A percentile compares a stretch with the other conserved stretches of the same genome.
Conservation (phyloP, 306 rosid species). For the Vicia villosa region DNA sequence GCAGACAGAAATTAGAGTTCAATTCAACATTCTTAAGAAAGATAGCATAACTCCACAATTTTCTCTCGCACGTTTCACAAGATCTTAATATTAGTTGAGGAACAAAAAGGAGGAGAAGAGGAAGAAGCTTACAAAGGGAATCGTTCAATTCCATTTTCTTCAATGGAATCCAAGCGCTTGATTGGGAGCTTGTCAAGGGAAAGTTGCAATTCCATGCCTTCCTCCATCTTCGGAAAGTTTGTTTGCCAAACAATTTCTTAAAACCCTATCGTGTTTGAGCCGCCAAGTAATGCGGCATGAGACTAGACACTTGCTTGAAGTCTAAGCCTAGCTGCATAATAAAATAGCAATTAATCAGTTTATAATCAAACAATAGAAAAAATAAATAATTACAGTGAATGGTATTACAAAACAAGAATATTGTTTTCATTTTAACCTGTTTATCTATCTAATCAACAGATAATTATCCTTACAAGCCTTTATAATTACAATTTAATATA, state of each 20-base stretch:
- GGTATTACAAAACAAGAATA: no score
- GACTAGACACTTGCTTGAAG: neutral
- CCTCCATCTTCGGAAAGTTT: constrained; percentile 51
- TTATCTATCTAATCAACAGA: no score
- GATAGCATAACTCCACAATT: neutral
- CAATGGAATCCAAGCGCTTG: constrained; percentile 84
- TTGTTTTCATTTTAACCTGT: no score
- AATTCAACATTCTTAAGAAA: neutral
- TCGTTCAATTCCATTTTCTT: constrained; percentile 80
- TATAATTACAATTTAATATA: no score
- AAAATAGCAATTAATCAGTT: neutral
- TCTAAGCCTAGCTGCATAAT: neutral
- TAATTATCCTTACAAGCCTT: no score
- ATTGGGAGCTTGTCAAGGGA: constrained; percentile 90
- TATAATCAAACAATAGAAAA: neutral
- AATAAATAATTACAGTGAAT: neutral
- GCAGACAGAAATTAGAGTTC: neutral
- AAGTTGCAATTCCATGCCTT: constrained; percentile 50
- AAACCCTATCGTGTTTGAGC: constrained; percentile 2
- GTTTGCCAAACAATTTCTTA: constrained; percentile 33
- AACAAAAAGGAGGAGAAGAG: neutral
- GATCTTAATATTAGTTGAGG: neutral
- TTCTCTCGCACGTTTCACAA: neutral
- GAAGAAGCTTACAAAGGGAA: constrained; percentile 68
- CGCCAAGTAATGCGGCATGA: neutral